A percentile compares a stretch with the other conserved stretches of the same genome.
These are phyloP conservation scores for Geotrichum klebahnii DNA, from an alignment of 1,139 yeast genomes.

Conservation along the genomic window DNA sequence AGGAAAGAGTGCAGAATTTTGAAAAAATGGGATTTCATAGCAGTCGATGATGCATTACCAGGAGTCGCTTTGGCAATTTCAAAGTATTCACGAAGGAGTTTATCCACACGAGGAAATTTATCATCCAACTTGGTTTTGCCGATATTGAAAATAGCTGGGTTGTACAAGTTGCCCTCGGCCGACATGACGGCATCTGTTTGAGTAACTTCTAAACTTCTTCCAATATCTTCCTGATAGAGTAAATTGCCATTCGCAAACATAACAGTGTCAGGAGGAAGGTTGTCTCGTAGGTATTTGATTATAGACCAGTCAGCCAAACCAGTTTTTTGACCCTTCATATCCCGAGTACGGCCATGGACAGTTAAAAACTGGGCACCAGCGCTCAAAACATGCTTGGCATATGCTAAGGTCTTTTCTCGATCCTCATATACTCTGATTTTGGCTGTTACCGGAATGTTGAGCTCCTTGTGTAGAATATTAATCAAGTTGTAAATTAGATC, in stretches of 20 bases:
- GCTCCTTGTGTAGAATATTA: constrained; percentile 63
- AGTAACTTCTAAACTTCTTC: constrained; percentile 59
- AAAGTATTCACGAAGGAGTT: constrained; percentile 76
- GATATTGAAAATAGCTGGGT: constrained; percentile 76
- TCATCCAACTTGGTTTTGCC: constrained; percentile 48
- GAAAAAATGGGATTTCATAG: constrained; percentile 92
- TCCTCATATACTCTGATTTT: constrained; percentile 89
- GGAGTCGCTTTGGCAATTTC: constrained; percentile 67
- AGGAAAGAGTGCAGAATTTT: constrained; percentile 77
- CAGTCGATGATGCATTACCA: constrained; percentile 71
- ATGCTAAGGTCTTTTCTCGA: constrained; percentile 73
- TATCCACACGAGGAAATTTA: constrained; percentile 82
- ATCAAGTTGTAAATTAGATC: constrained; percentile 69
- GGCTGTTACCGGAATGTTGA: constrained; percentile 88
- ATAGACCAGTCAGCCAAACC: constrained; percentile 93
- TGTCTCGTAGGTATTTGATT: constrained; percentile 68
- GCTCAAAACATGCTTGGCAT: constrained; percentile 83
- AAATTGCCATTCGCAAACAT: constrained; percentile 93
- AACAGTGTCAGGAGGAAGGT: constrained; percentile 76
- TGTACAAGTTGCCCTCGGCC: constrained; percentile 90
- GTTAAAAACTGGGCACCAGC: constrained; percentile 97
- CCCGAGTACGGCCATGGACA: constrained; percentile 93
- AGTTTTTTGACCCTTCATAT: constrained; percentile 94
- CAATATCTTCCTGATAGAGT: constrained; percentile 74
- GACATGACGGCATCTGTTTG: constrained; percentile 92